Conservation (phyloP, 2,329 filamentous ascomycete species). For the Penicillium oxalicum region DNA sequence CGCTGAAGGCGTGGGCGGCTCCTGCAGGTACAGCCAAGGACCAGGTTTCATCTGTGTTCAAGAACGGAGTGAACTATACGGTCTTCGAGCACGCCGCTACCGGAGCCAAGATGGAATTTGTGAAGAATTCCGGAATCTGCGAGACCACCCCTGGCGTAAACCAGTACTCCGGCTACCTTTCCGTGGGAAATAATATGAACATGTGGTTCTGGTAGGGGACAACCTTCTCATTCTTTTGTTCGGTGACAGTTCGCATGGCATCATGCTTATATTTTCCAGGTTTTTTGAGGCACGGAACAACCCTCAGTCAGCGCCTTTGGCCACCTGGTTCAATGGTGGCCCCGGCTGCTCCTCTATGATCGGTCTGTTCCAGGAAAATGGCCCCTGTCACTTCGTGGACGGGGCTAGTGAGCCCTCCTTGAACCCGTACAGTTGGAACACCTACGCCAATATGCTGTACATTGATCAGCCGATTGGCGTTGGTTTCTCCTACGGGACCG, state of each 20-base stretch:
- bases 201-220: slow-evolving; percentile 39
- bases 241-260: background rate
- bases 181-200: slow-evolving; percentile 41
- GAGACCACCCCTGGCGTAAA: slow-evolving; percentile 48
- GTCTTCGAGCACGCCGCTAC: slow-evolving; percentile 48
- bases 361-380: slow-evolving; percentile 48
- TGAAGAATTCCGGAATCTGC: slow-evolving; percentile 48
- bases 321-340: slow-evolving; percentile 50
- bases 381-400: slow-evolving; percentile 30
- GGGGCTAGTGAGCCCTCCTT: slow-evolving; percentile 11
- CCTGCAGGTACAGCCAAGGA: slow-evolving; percentile 4
- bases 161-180: slow-evolving; percentile 49
- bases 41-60: slow-evolving; percentile 23
- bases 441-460: slow-evolving; percentile 3
- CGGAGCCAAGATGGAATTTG: slow-evolving; percentile 42
- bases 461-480: slow-evolving; percentile 17
- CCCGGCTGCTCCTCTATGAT: slow-evolving; percentile 50
- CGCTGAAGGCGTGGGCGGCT: background rate
- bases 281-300: slow-evolving; percentile 39
- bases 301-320: slow-evolving; percentile 44
- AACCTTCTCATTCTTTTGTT: background rate
- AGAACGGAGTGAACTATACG: slow-evolving; percentile 38
- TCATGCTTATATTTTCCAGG: slow-evolving; percentile 12
- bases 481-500: slow-evolving; percentile 25
- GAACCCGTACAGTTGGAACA: slow-evolving; percentile 18